Percentiles rank a stretch among this genome's conserved stretches.
phyloP scores from a whole-genome alignment of 495 filamentous ascomycete species.

The Echria macrotheca region DNA sequence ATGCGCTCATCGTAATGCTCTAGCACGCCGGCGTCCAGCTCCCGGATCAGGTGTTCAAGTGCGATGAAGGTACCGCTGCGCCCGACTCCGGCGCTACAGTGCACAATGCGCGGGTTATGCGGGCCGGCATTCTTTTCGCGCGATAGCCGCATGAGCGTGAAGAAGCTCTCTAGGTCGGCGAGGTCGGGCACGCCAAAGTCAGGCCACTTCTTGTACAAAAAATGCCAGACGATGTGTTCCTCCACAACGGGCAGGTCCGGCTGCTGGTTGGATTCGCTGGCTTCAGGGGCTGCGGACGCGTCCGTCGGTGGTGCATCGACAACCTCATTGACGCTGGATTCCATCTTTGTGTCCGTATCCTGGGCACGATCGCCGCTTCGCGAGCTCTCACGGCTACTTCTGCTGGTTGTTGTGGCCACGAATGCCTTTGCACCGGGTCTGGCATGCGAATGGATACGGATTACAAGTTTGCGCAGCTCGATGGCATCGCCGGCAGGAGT shows the following conservation, averaged over 20 bases:
- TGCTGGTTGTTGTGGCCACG: neutral
- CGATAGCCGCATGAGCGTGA: slow-evolving; percentile 72
- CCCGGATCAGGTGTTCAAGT: slow-evolving; percentile 79
- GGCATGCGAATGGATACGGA: slow-evolving; percentile 40
- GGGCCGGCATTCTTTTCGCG: slow-evolving; percentile 58
- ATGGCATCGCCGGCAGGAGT: slow-evolving; percentile 45
- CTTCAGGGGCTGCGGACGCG: neutral
- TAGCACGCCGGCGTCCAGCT: slow-evolving; percentile 70
- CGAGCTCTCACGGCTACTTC: neutral
- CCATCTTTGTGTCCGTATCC: neutral
- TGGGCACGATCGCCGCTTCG: too few relatives aligned
- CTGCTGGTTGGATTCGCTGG: too few relatives aligned
- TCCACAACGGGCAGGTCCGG: too few relatives aligned
- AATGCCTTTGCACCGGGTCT: neutral
- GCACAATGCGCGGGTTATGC: slow-evolving; percentile 77
- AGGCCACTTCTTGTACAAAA: slow-evolving; percentile 89
- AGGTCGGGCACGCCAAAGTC: slow-evolving; percentile 86
- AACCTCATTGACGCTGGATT: too few relatives aligned
- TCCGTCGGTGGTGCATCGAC: neutral
- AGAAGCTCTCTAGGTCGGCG: slow-evolving; percentile 69
- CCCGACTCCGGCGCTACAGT: slow-evolving; percentile 92
- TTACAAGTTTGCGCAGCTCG: slow-evolving; percentile 47
- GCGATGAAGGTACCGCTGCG: slow-evolving; percentile 94
- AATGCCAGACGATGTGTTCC: slow-evolving; percentile 76
- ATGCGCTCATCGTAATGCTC: slow-evolving; percentile 33